Base-by-base conservation (phyloP, 176 grass and related monocot genomes). In the Oryza glaberrima region DNA sequence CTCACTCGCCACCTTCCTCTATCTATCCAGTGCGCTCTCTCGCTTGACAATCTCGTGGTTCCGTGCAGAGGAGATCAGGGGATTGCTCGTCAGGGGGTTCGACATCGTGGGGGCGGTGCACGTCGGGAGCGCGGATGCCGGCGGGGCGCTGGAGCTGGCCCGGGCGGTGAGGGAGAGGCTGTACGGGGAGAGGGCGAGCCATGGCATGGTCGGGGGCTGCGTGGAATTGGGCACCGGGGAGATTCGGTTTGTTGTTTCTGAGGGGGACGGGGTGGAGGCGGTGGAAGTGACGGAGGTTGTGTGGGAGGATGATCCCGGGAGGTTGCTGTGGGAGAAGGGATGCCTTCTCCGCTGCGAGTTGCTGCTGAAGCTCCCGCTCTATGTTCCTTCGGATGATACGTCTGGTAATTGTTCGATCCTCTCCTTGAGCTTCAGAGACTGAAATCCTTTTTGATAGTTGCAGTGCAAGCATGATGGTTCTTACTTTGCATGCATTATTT, bases 61-160 rank as follows among this genome's bases (percentile, higher is more conserved):
- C 1, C 71, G 81, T 12, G 60, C 87, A 98, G 96, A 98, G 75
- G 93, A 95, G 78, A 90, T 98, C 72, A 77, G 83, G 65, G 89
- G 78, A 15, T 16, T 98, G 67, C 86, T 98, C 35, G 61, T 87
- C 36, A 86, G 88, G 58, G 96, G 96, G 43, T 94, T 98, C 81
- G 85, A 95, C 87, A 90, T 98, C 80, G 80, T 98, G 7, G 96
- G 96, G 58, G 91, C 70, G 32, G 70, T 98, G n/a, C 81, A 89
- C 71, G 77, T 92, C 47, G 81, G 87, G 14, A 44, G 67, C 86
- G 74, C 78, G 38, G 86, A 86, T 86, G 79, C 81, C 56, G 0
- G 46, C 1, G 85, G 87, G 56, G 89, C 83, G 12, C 77, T 98
- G 73, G 67, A 94, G 60, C 56, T 82, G n/a, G 84, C 88, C 19